Conservation (phyloP, 2,329 filamentous ascomycete genomes). For the Colletotrichum sublineola region DNA sequence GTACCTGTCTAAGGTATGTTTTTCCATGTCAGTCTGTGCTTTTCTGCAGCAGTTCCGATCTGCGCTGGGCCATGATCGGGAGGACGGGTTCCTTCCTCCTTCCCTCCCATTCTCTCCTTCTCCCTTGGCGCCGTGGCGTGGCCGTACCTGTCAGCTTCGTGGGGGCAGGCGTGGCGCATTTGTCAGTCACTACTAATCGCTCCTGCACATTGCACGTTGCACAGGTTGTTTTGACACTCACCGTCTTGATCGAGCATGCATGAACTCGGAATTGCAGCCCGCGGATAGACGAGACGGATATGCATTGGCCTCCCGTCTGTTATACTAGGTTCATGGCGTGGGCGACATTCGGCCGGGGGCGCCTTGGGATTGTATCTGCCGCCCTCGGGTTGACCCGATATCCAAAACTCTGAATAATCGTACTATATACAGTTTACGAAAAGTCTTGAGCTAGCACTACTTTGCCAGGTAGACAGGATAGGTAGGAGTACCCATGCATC, state of each 20-base stretch:
- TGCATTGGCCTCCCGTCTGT: background rate
- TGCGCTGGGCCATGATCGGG: background rate
- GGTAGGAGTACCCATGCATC: no score
- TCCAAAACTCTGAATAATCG: background rate
- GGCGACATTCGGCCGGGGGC: background rate
- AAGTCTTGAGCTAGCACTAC: no score
- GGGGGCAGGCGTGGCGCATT: constrained; percentile 5
- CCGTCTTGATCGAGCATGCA: background rate
- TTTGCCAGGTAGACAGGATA: no score
- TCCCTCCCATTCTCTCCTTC: background rate
- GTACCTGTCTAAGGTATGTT: background rate
- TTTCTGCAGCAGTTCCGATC: constrained; percentile 13
- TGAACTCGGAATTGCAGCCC: background rate
- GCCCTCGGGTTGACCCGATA: background rate
- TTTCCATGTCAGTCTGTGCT: background rate
- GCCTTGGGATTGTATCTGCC: background rate
- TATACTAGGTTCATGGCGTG: background rate
- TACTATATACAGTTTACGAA: background rate
- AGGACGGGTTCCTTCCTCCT: background rate
- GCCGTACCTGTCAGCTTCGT: constrained; percentile 16
- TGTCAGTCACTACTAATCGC: constrained; percentile 23
- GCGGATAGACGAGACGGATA: background rate
- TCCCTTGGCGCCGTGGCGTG: background rate
- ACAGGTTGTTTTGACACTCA: background rate
- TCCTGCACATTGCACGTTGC: background rate